Percentiles rank a stretch among this genome's conserved stretches.
Evolutionary conservation across 2,329 filamentous ascomycete genomes (phyloP).

Genomic region (Stagonosporopsis cucurbitacearum): DNA sequence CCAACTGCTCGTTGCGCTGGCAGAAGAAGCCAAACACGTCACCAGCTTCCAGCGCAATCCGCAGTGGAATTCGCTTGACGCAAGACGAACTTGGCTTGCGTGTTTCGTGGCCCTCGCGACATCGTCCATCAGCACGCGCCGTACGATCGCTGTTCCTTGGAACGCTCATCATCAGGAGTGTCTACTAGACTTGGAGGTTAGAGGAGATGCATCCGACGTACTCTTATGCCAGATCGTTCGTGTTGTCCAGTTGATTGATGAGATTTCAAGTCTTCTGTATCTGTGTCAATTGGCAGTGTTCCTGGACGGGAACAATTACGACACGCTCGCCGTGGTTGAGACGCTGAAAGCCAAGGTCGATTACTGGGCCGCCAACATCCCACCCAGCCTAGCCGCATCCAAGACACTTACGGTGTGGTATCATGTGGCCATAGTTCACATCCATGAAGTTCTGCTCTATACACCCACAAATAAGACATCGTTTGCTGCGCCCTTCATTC

Average conservation of each 20-base stretch:
- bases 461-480: conserved; percentile 37
- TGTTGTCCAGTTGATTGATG: conserved; percentile 27
- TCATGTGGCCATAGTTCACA: conserved; percentile 33
- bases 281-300: conserved; percentile 30
- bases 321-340: conserved; percentile 25
- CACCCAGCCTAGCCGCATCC: conserved; percentile 25
- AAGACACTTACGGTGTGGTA: conserved; percentile 34
- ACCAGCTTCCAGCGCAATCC: conserved; percentile 2
- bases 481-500: conserved; percentile 36
- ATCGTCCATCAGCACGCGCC: conserved; percentile 29
- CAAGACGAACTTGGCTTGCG: conserved; percentile 40
- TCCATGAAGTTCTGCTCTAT: conserved; percentile 33
- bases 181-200: conserved; percentile 25
- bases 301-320: conserved; percentile 30
- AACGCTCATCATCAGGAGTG: conserved; percentile 32
- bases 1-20: not conserved
- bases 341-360: conserved; percentile 28
- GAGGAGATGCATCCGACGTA: conserved; percentile 26
- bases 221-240: conserved; percentile 37
- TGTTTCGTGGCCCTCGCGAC: conserved; percentile 34
- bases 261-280: conserved; percentile 28
- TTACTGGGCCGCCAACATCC: conserved; percentile 33
- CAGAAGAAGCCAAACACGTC: not conserved
- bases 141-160: conserved; percentile 33
- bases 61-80: conserved; percentile 19